Conservation (phyloP, 2,329 filamentous ascomycete species). For the Xylaria hypoxylon region DNA sequence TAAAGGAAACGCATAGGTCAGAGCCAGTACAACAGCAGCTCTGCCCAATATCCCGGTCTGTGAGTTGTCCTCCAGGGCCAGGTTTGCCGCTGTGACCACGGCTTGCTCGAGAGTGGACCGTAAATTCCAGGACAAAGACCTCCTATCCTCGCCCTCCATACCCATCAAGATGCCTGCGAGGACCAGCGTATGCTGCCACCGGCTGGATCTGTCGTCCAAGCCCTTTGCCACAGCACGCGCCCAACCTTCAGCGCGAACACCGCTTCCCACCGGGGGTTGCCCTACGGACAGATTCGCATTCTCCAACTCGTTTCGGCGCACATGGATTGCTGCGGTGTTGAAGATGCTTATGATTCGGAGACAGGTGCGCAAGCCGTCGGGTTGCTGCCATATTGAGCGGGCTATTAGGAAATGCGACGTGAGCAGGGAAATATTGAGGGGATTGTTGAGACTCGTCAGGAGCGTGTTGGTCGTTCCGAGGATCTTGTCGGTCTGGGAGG, state of each 20-base stretch:
- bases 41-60: conserved; percentile 57
- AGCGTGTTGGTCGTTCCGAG: conserved; percentile 75
- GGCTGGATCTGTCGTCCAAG: conserved; percentile 67
- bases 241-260: conserved; percentile 65
- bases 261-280: conserved; percentile 54
- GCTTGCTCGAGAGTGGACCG: conserved; percentile 77
- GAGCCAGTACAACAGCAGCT: conserved; percentile 72
- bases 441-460: conserved; percentile 77
- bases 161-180: conserved; percentile 83
- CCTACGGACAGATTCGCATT: conserved; percentile 46
- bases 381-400: conserved; percentile 75
- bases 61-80: conserved; percentile 70
- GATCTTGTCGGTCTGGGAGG: conserved; percentile 65
- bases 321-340: conserved; percentile 72
- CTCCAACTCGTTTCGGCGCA: conserved; percentile 62
- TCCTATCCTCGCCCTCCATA: conserved; percentile 73
- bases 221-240: conserved; percentile 67
- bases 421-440: conserved; percentile 78
- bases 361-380: conserved; percentile 71
- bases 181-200: conserved; percentile 88
- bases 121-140: conserved; percentile 72
- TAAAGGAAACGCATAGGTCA: conserved; percentile 82
- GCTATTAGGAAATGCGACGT: conserved; percentile 78
- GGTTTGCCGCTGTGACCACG: conserved; percentile 78
- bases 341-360: conserved; percentile 77